Evolutionary conservation across 768 basidiomycete genomes (phyloP), one percentile per base, ranked within the genome.

Genomic region (Kwoniella heveanensis): DNA sequence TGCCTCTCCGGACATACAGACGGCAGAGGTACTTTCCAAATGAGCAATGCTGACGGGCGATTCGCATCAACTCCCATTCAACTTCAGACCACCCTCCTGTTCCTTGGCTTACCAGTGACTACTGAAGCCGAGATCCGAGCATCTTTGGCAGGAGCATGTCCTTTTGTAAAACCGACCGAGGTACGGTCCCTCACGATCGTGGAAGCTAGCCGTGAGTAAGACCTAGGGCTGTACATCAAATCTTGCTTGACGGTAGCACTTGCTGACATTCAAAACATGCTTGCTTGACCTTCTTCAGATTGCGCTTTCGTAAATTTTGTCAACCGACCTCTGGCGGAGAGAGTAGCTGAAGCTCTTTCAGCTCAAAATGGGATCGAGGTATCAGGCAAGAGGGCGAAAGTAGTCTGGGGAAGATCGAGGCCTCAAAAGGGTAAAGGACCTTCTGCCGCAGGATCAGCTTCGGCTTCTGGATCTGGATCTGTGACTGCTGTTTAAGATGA

Each of bases 231-330:
- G n/a, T n/a, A n/a, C n/a, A n/a, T n/a, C n/a, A n/a, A n/a, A n/a
- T n/a, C n/a, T n/a, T n/a, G n/a, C n/a, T n/a, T n/a, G n/a, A n/a
- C n/a, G n/a, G n/a, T n/a, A n/a, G n/a, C n/a, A n/a, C n/a, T n/a
- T n/a, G n/a, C n/a, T n/a, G n/a, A n/a, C n/a, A n/a, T n/a, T n/a
- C n/a, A n/a, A n/a, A n/a, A n/a, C n/a, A n/a, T n/a, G n/a, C n/a
- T n/a, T n/a, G n/a, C n/a, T n/a, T n/a, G n/a, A 39, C 17, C 55
- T 7, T 50, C 19, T 51, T 6, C 13, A 76, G 72, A 77, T 66
- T 95, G 93, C 81, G 96, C 95, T 0, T 99, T 99, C 79, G 85
- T 96, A 57, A 97, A 97, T 79, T 98, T 98, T 83, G 88, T 85
- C 69, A 86, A 89, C 57, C 85, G 96, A 21, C 74, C 83, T 6